Conservation (phyloP, 2,329 filamentous ascomycete species). For the Ceratocystis variospora region DNA sequence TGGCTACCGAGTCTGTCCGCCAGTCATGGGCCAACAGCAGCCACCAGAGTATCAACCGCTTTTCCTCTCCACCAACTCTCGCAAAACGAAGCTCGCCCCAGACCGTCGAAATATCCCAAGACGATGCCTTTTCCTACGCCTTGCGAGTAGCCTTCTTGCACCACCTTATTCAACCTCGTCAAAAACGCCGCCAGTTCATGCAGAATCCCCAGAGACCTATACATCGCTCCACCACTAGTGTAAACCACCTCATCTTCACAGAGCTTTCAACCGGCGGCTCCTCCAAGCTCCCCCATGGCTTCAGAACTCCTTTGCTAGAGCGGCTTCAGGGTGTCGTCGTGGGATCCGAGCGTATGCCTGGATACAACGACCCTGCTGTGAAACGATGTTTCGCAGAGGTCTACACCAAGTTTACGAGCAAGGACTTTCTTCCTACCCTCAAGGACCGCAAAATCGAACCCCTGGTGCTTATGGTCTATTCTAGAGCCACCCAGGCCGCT, state of each 20-base stretch:
- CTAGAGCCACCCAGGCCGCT: conserved; percentile 73
- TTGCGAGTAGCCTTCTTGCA: conserved; percentile 82
- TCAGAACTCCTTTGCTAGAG: conserved; percentile 45
- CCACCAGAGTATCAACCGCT: conserved; percentile 20
- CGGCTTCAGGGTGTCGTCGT: conserved; percentile 67
- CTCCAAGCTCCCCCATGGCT: conserved; percentile 45
- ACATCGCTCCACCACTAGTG: conserved; percentile 51
- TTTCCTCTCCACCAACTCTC: conserved; percentile 20
- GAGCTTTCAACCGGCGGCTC: conserved; percentile 22
- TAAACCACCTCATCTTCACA: conserved; percentile 29
- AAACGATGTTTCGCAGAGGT: conserved; percentile 92
- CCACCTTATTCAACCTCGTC: conserved; percentile 82
- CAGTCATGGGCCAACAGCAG: conserved; percentile 15
- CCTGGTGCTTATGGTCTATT: conserved; percentile 89
- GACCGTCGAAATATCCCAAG: conserved; percentile 41
- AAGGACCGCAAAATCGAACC: conserved; percentile 90
- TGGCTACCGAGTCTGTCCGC: conserved; percentile 19
- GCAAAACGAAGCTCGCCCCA: conserved; percentile 17
- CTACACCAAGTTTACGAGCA: conserved; percentile 82
- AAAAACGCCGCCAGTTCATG: conserved; percentile 80
- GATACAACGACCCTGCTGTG: conserved; percentile 78
- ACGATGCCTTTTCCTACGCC: conserved; percentile 84
- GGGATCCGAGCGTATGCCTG: conserved; percentile 69
- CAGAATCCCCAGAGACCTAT: conserved; percentile 40
- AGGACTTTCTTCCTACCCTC: conserved; percentile 75